Percentiles rank a stretch among this genome's conserved stretches.
Conservation (phyloP, 306 rosid species). For the Sicyos baderoa region DNA sequence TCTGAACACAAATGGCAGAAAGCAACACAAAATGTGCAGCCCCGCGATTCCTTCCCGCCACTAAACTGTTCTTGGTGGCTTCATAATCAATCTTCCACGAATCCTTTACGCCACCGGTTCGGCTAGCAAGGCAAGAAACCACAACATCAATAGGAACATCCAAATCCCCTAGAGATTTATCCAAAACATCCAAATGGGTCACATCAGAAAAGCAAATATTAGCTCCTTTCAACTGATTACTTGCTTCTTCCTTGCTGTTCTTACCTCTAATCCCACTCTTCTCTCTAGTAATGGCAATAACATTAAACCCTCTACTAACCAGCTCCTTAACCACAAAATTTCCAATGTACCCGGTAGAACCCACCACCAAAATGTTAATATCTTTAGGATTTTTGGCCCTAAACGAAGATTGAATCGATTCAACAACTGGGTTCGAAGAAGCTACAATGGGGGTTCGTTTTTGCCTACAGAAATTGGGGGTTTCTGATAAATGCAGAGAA, state of each 20-base stretch:
- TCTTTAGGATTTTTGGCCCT: constrained; percentile 67
- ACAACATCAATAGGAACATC: constrained; percentile 65
- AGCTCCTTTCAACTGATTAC: constrained; percentile 59
- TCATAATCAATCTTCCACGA: constrained; percentile 97
- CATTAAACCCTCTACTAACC: constrained; percentile 66
- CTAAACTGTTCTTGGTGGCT: constrained; percentile 77
- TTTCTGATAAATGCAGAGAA: constrained; percentile 22
- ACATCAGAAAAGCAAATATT: constrained; percentile 80
- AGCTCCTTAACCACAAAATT: constrained; percentile 78
- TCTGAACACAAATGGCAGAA: constrained; percentile 94
- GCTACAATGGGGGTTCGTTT: constrained; percentile 41
- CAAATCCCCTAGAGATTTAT: constrained; percentile 39
- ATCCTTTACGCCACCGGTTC: constrained; percentile 81
- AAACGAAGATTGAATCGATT: constrained; percentile 35
- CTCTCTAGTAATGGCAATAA: constrained; percentile 74
- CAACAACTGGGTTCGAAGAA: constrained; percentile 34
- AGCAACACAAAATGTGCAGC: constrained; percentile 90
- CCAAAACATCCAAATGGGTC: constrained; percentile 50
- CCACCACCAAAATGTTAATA: constrained; percentile 62
- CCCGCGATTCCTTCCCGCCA: constrained; percentile 70
- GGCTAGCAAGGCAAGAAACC: constrained; percentile 91
- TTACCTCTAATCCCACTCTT: constrained; percentile 73
- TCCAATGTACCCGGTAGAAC: constrained; percentile 95
- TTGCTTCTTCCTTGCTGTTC: constrained; percentile 45
- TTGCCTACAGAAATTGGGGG: constrained; percentile 29